Evolutionary conservation across 2,329 filamentous ascomycete species (phyloP), one percentile per base, ranked within the genome.

Genomic region (Colletotrichum lentis): DNA sequence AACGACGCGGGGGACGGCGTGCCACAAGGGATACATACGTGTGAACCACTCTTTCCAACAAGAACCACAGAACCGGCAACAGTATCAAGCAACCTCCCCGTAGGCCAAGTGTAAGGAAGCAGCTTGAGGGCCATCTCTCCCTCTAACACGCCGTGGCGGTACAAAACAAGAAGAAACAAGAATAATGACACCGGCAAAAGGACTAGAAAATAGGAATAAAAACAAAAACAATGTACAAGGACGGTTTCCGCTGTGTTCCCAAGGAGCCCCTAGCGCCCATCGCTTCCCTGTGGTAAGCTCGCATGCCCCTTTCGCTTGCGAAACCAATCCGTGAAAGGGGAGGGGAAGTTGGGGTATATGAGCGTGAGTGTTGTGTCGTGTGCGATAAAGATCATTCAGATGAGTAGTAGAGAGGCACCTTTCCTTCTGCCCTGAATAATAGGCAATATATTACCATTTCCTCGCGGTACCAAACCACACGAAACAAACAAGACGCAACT

Each of bases 381-480:
- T 27, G 37, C 12, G 20, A 52, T 14, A n/a, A 50, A 35, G n/a
- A n/a, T 46, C 31, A 18, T 49, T 59, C 43, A 20, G 44, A 52
- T 46, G 46, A 64, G 60, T 27, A 62, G 52, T 10, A 52, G 52
- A 39, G 37, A 54, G 47, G 47, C 31, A 10, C 31, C 31, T 35
- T 46, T 47, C 58, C 46, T 35, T 55, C 44, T 56, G 54, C 62
- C 65, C 50, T 18, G 20, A 24, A 24, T 22, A 37, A 41, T 24
- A 62, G 57, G 62, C 37, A 58, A 20, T 43, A 18, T 49, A 69
- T 66, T 69, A 69, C 62, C 66, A 61, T 57, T 53, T 56, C 66
- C 41, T 56, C 31, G 49, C 27, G 52, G 16, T 39, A 37, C 16
- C 16, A 58, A 56, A 58, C 41, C 54, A 18, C 43, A 47, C 52